A percentile compares a stretch with the other conserved stretches of the same genome.
Evolutionary conservation across 23 red algal genomes (phyloP).

Genomic region (Rhodosorus marinus): DNA sequence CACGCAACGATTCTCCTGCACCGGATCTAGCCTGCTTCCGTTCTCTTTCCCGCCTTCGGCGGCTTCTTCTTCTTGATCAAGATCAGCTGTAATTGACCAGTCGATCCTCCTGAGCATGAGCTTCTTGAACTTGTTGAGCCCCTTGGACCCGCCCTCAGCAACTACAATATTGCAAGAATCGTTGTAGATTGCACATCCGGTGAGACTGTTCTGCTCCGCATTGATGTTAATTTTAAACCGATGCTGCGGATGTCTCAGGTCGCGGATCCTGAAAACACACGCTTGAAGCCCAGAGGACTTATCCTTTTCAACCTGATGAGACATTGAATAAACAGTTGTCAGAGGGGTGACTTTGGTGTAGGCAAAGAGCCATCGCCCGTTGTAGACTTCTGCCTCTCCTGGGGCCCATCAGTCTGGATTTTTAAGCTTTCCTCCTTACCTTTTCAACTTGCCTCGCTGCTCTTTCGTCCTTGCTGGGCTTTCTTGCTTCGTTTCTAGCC

Average conservation of each 20-base stretch:
- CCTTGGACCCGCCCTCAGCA: slow-evolving; percentile 44
- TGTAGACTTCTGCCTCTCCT: too few species aligned
- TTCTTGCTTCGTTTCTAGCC: slow-evolving; percentile 41
- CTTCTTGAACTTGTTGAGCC: slow-evolving; percentile 51
- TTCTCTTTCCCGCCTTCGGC: too few species aligned
- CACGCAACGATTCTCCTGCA: too few species aligned
- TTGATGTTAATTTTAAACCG: slow-evolving; percentile 45
- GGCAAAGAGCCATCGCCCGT: too few species aligned
- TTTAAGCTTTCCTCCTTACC: too few species aligned
- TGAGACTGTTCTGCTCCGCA: slow-evolving; percentile 30
- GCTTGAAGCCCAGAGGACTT: slow-evolving; percentile 20
- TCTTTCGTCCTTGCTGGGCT: slow-evolving; percentile 39
- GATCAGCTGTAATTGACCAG: too few species aligned
- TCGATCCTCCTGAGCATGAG: slow-evolving; percentile 36
- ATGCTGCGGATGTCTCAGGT: slow-evolving; percentile 15
- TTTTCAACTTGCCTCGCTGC: too few species aligned
- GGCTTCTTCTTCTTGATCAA: too few species aligned
- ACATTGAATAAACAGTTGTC: too few species aligned
- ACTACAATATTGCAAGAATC: slow-evolving; percentile 33
- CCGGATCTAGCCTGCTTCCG: too few species aligned
- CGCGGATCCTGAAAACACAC: slow-evolving; percentile 35
- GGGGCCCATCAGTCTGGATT: too few species aligned
- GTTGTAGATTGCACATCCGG: slow-evolving; percentile 14
- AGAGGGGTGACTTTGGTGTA: too few species aligned
- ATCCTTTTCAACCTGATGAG: slow-evolving; percentile 29